phyloP scores from a whole-genome alignment of 1,284 basidiomycete species.

The Ceraceosorus guamensis region DNA sequence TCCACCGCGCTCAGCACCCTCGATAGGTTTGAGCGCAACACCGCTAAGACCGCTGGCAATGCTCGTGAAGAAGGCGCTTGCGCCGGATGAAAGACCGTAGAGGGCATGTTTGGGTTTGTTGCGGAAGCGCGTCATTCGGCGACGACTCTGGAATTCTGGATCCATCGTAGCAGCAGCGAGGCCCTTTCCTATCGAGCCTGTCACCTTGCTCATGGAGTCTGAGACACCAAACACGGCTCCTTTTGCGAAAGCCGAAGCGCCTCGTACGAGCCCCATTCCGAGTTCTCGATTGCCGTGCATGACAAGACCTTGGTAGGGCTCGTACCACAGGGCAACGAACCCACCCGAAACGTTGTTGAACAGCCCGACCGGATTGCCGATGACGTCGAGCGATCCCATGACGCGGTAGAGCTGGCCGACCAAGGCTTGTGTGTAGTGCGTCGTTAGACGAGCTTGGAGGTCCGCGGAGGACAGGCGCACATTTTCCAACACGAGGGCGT shows the following conservation, averaged over 20 bases:
- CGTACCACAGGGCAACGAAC: constrained; percentile 98
- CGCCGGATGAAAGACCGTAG: constrained; percentile 85
- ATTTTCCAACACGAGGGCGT: constrained; percentile 89
- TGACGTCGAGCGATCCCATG: constrained; percentile 89
- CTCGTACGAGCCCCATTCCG: constrained; percentile 93
- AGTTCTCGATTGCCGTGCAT: constrained; percentile 95
- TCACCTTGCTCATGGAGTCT: constrained; percentile 94
- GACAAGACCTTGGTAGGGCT: constrained; percentile 93
- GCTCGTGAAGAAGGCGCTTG: constrained; percentile 86
- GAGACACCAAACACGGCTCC: constrained; percentile 72
- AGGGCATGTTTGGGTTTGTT: constrained; percentile 95
- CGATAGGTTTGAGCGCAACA: constrained; percentile 88
- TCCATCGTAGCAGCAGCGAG: constrained; percentile 94
- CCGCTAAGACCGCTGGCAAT: constrained; percentile 94
- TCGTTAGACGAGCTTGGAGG: constrained; percentile 72
- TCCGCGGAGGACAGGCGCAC: constrained; percentile 80
- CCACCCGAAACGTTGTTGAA: constrained; percentile 99
- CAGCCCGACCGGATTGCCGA: constrained; percentile 74
- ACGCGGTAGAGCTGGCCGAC: constrained; percentile 91
- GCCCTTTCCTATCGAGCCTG: constrained; percentile 93
- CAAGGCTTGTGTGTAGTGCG: constrained; percentile 92
- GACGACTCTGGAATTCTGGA: constrained; percentile 82
- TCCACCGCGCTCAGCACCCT: constrained; percentile 90
- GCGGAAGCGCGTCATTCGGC: constrained; percentile 77
- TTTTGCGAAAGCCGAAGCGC: constrained; percentile 59